phyloP scores from a whole-genome alignment of 495 filamentous ascomycete species.

The Talaromyces ruber region DNA sequence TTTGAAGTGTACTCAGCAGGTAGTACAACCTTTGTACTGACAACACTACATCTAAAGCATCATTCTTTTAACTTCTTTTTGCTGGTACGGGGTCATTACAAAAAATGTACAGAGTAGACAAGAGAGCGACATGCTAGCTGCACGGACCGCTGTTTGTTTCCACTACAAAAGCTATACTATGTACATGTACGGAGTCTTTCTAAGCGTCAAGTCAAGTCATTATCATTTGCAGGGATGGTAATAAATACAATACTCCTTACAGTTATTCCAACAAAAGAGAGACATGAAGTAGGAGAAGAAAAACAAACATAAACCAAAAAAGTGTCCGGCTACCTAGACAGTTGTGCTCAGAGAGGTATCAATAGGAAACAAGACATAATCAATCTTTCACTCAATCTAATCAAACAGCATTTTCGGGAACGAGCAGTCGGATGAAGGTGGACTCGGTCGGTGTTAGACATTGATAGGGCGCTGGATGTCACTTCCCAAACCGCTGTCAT shows the following conservation, averaged over 20 bases:
- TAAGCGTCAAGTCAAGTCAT: background rate
- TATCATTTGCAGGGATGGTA: background rate
- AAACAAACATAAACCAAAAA: background rate
- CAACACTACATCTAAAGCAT: too few species aligned
- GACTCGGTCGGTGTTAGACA: background rate
- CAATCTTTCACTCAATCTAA: background rate
- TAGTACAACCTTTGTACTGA: too few species aligned
- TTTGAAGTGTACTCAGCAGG: too few species aligned
- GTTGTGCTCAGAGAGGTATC: background rate
- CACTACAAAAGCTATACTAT: background rate
- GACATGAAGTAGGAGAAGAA: background rate
- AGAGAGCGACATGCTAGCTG: background rate
- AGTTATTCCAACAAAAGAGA: background rate
- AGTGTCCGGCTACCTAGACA: background rate
- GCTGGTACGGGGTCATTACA: too few species aligned
- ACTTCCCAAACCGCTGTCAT: slow-evolving; percentile 7
- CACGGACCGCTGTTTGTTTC: background rate
- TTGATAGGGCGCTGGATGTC: slow-evolving; percentile 5
- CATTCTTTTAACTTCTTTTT: too few species aligned
- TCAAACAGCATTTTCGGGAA: background rate
- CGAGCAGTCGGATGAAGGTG: background rate
- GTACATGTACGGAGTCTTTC: background rate
- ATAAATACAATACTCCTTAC: background rate
- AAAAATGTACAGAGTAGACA: too few species aligned
- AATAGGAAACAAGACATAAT: slow-evolving; percentile 1